phyloP scores from a whole-genome alignment of 495 filamentous ascomycete species.

The Trypethelium eluteriae region DNA sequence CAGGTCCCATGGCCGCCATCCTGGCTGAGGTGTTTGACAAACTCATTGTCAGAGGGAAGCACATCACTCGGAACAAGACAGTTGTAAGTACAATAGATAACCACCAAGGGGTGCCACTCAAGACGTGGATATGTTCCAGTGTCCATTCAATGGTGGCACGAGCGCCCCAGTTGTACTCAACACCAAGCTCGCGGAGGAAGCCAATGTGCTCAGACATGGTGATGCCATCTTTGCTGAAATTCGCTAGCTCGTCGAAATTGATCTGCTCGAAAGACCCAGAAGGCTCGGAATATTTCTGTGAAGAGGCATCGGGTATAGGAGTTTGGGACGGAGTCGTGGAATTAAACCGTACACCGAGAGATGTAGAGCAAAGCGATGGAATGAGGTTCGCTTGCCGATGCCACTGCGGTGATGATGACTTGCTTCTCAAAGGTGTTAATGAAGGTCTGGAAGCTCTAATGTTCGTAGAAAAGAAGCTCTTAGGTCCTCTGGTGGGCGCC shows the following conservation, averaged over 20 bases:
- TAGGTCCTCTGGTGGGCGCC: background rate
- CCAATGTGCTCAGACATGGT: conserved; percentile 65
- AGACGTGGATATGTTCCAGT: conserved; percentile 76
- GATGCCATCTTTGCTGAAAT: background rate
- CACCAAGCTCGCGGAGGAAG: conserved; percentile 70
- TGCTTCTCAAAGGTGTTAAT: background rate
- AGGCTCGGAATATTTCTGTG: background rate
- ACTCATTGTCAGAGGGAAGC: conserved; percentile 57
- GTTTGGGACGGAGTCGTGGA: conserved; percentile 16
- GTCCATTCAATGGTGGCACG: conserved; percentile 60
- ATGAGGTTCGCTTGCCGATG: background rate
- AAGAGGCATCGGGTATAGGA: background rate
- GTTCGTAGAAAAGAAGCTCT: conserved; percentile 5
- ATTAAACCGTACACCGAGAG: conserved; percentile 15
- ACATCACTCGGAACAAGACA: conserved; percentile 51
- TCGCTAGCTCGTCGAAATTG: conserved; percentile 9
- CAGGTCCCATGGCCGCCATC: conserved; percentile 27
- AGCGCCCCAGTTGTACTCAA: conserved; percentile 79
- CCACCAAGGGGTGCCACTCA: conserved; percentile 71
- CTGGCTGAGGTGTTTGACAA: conserved; percentile 53
- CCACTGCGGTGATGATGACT: background rate
- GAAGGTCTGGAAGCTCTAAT: background rate
- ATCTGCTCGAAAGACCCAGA: background rate
- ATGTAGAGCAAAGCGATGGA: background rate
- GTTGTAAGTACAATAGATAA: conserved; percentile 58